Percentiles rank a stretch among this genome's conserved stretches.
These are phyloP conservation scores for Cornus florida DNA, from an alignment of 148 eudicot species.

Conservation along the genomic window DNA sequence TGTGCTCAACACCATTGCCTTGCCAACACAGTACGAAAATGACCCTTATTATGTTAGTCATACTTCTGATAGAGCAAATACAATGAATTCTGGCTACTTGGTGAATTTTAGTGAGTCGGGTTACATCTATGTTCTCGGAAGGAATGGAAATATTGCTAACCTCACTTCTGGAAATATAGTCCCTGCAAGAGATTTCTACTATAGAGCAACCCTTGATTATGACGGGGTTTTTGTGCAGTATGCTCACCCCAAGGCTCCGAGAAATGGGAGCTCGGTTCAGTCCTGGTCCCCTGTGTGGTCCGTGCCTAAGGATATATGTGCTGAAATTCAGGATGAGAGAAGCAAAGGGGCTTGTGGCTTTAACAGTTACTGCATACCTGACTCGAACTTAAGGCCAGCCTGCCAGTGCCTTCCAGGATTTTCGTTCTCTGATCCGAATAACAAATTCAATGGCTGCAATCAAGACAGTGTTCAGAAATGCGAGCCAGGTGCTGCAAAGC, in stretches of 20 bases:
- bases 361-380: conserved; percentile 25
- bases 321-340: background rate
- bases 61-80: conserved; percentile 2
- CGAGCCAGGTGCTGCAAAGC: background rate
- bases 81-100: conserved; percentile 9
- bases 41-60: background rate
- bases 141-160: conserved; percentile 7
- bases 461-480: conserved; percentile 15
- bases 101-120: conserved; percentile 21
- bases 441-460: conserved; percentile 24
- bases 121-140: background rate
- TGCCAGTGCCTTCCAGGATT: conserved; percentile 29
- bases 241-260: conserved; percentile 8
- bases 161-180: conserved; percentile 1
- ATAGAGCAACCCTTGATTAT: conserved; percentile 17
- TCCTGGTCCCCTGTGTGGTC: conserved; percentile 18
- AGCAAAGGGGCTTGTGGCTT: conserved; percentile 31
- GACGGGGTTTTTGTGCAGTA: conserved; percentile 31
- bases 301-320: conserved; percentile 23
- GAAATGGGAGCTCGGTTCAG: background rate
- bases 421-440: conserved; percentile 21
- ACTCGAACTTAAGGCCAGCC: conserved; percentile 5
- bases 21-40: conserved; percentile 4
- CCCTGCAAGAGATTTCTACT: conserved; percentile 9
- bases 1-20: conserved; percentile 12